A percentile compares a stretch with the other conserved stretches of the same genome.
Evolutionary conservation across 345 rosid genomes (phyloP).

Genomic region (Sonneratia alba): DNA sequence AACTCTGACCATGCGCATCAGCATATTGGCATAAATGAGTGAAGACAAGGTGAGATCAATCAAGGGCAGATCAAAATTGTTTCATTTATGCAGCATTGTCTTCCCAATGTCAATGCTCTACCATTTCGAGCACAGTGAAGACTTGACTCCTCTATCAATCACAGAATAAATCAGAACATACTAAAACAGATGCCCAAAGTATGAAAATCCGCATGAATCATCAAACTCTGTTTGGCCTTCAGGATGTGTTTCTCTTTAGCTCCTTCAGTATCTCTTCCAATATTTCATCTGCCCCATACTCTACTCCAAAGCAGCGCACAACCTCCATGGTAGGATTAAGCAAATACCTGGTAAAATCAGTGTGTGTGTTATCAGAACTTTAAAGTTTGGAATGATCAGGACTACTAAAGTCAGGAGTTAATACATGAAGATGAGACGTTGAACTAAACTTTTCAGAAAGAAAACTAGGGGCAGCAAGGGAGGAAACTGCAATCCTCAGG

Average conservation of each 20-base stretch:
- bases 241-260: constrained; percentile 19
- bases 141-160: not conserved
- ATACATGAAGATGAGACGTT: not conserved
- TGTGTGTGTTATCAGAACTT: not conserved
- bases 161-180: not conserved
- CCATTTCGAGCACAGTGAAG: not conserved
- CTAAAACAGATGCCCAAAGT: not conserved
- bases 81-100: not conserved
- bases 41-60: not conserved
- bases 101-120: not conserved
- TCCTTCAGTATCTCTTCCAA: constrained; percentile 50
- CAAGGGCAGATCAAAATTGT: not conserved
- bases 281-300: constrained; percentile 58
- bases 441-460: not conserved
- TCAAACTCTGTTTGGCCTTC: not conserved
- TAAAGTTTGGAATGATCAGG: not conserved
- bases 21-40: not conserved
- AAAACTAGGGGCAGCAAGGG: not conserved
- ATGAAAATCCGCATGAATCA: not conserved
- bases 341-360: constrained; percentile 46
- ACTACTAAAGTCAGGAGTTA: not conserved
- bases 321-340: constrained; percentile 81
- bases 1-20: not conserved
- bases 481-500: not conserved
- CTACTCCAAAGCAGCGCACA: constrained; percentile 61